phyloP scores from a whole-genome alignment of 176 grass and related monocot species.

The Juncus effusus region DNA sequence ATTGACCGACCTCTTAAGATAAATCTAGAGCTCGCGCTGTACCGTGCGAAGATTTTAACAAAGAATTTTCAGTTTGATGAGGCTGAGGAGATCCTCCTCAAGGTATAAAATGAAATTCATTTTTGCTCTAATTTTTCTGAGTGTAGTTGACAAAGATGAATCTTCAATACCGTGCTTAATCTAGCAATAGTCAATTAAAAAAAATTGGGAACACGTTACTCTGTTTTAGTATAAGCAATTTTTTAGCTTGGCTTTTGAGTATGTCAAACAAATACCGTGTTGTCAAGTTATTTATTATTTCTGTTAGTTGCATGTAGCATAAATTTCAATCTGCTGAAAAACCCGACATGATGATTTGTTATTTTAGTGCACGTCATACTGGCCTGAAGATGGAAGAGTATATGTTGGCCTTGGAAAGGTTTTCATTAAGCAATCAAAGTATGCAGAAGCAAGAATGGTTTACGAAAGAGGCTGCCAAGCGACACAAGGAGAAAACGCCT shows the following conservation, averaged over 20 bases:
- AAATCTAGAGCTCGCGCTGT: constrained; percentile 88
- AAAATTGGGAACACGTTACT: background rate
- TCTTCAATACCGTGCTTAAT: constrained; percentile 4
- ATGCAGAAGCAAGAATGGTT: constrained; percentile 69
- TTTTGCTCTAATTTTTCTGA: constrained; percentile 11
- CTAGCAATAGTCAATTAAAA: background rate
- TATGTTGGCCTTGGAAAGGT: constrained; percentile 90
- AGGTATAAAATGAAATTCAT: constrained; percentile 37
- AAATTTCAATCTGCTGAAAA: background rate
- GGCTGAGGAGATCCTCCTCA: constrained; percentile 68
- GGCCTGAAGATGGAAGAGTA: constrained; percentile 92
- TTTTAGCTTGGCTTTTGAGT: background rate
- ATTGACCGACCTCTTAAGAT: constrained; percentile 59
- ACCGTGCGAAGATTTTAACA: constrained; percentile 73
- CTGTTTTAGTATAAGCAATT: background rate
- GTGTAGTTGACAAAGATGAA: background rate
- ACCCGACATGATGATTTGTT: constrained; percentile 11
- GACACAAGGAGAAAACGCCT: constrained; percentile 88
- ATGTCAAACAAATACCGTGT: background rate
- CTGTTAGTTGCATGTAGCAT: background rate
- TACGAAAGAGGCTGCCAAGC: constrained; percentile 97
- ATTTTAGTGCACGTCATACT: constrained; percentile 69
- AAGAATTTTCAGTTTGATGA: constrained; percentile 70
- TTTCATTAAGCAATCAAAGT: constrained; percentile 72
- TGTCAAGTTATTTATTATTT: background rate